These are phyloP conservation scores for Botrytis sinoallii DNA, from an alignment of 2,329 filamentous ascomycete species.

Conservation along the genomic window DNA sequence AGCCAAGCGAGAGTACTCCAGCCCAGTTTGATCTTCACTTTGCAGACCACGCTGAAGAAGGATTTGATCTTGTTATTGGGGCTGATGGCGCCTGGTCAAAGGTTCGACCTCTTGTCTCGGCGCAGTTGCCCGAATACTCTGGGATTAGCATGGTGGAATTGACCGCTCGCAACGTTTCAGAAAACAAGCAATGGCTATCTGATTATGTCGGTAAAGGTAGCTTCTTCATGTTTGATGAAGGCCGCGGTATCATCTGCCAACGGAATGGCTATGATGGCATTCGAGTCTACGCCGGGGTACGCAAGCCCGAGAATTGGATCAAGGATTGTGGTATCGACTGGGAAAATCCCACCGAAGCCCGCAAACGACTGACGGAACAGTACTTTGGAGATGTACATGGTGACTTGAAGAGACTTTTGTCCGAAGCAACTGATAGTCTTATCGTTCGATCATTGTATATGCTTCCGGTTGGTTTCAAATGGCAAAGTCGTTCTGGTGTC, in stretches of 20 bases:
- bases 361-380: slow-evolving; percentile 21
- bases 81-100: slow-evolving; percentile 44
- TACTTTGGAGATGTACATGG: slow-evolving; percentile 27
- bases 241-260: slow-evolving; percentile 39
- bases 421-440: slow-evolving; percentile 24
- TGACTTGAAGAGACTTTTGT: slow-evolving; percentile 27
- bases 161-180: slow-evolving; percentile 35
- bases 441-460: slow-evolving; percentile 27
- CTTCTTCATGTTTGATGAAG: slow-evolving; percentile 38
- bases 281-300: slow-evolving; percentile 32
- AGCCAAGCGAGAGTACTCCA: slow-evolving; percentile 11
- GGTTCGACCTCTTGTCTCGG: slow-evolving; percentile 36
- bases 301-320: slow-evolving; percentile 28
- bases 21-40: slow-evolving; percentile 25
- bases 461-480: slow-evolving; percentile 38
- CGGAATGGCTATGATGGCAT: slow-evolving; percentile 43
- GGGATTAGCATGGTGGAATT: slow-evolving; percentile 37
- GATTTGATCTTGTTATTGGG: slow-evolving; percentile 42
- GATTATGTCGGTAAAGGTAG: slow-evolving; percentile 41
- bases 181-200: slow-evolving; percentile 39
- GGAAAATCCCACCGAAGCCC: slow-evolving; percentile 19
- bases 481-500: slow-evolving; percentile 39
- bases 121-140: slow-evolving; percentile 41
- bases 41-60: slow-evolving; percentile 18
- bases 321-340: slow-evolving; percentile 31